Conservation (phyloP, 495 filamentous ascomycete species). For the Aspergillus steynii region DNA sequence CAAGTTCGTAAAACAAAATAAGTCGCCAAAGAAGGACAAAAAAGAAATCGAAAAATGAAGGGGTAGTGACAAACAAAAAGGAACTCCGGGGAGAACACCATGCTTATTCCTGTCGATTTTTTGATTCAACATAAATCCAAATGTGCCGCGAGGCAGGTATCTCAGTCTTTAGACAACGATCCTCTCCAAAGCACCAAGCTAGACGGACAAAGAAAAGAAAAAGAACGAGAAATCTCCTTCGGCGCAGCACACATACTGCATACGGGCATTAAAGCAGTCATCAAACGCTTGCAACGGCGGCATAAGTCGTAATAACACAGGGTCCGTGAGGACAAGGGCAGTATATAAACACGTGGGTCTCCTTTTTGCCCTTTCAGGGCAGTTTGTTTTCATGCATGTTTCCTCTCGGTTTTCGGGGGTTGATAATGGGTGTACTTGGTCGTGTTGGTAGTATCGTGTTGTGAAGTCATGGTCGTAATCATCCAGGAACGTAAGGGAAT, state of each 20-base stretch:
- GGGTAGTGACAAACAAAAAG: constrained; percentile 9
- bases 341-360: constrained; percentile 20
- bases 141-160: constrained; percentile 43
- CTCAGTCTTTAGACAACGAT: constrained; percentile 37
- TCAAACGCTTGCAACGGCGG: constrained; percentile 3
- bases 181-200: constrained; percentile 16
- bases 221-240: constrained; percentile 16
- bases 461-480: constrained; percentile 4
- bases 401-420: not conserved
- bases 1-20: constrained; percentile 11
- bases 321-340: constrained; percentile 26
- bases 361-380: constrained; percentile 6
- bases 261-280: constrained; percentile 2
- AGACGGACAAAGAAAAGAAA: constrained; percentile 12
- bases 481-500: constrained; percentile 1
- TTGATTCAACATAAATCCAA: constrained; percentile 17
- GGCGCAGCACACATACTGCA: not conserved
- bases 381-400: constrained; percentile 1
- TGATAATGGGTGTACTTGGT: not conserved
- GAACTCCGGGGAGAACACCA: constrained; percentile 27
- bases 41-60: constrained; percentile 12
- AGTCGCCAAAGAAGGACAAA: constrained; percentile 6
- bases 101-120: constrained; percentile 15
- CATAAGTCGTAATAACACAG: constrained; percentile 20
- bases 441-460: not conserved